phyloP scores from a whole-genome alignment of 768 basidiomycete genomes.

The Amanita molliuscula region DNA sequence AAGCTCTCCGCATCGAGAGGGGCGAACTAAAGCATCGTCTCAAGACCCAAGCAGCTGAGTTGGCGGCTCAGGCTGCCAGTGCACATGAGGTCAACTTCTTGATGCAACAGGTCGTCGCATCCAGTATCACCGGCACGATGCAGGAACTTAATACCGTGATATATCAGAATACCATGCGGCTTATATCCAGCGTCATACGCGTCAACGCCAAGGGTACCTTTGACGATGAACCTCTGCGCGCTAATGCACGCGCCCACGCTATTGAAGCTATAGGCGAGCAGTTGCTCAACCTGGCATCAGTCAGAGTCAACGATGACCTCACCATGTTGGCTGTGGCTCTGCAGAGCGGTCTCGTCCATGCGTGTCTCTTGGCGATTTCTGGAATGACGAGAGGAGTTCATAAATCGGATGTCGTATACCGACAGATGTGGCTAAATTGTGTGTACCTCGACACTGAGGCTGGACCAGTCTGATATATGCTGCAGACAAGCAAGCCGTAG shows the following conservation, averaged over 20 bases:
- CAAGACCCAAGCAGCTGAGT: background rate
- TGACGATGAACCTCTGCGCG: background rate
- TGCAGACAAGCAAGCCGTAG: slow-evolving; percentile 1
- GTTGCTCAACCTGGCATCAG: background rate
- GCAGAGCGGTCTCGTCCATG: background rate
- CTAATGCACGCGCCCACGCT: background rate
- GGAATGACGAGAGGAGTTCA: background rate
- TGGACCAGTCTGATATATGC: background rate
- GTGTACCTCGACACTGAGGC: background rate
- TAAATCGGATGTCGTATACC: background rate
- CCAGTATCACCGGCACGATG: background rate
- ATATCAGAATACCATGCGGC: background rate
- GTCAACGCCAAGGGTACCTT: background rate
- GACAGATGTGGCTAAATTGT: background rate
- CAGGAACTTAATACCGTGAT: background rate
- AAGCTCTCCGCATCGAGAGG: background rate
- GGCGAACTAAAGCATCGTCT: background rate
- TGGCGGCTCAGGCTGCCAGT: background rate
- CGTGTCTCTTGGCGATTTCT: background rate
- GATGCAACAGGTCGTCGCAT: background rate
- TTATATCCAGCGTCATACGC: background rate
- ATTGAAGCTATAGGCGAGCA: background rate
- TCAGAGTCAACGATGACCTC: background rate
- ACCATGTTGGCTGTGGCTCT: background rate
- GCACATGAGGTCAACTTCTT: slow-evolving; percentile 1